Base-by-base conservation (phyloP, 2,329 filamentous ascomycete species). In the Microcera coccophila region DNA sequence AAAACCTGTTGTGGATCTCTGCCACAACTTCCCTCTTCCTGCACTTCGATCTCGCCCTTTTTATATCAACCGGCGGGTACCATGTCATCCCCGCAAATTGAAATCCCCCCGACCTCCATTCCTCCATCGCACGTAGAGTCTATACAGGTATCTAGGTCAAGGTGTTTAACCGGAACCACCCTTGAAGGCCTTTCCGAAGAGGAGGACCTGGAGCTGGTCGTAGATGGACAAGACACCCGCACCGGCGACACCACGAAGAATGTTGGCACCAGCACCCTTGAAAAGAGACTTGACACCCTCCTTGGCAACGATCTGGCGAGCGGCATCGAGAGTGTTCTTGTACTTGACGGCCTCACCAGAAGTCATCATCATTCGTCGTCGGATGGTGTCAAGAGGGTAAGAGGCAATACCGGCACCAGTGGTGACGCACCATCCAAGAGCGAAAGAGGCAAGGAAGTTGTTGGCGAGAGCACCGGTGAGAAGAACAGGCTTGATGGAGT, bases 341-440 rank as follows among this genome's bases (percentile, higher is more conserved):
- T 98, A 98, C 88, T 98, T 98, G 84, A 98, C 93, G 81, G 93
- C 93, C 88, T 94, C 79, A 76, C 81, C 81, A 58, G 79, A 84
- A 66, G 93, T 98, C 93, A 98, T 98, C 93, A 98, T 98, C 93
- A 98, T 98, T 80, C 93, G 93, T 84, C 93, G 90, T 84, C 93
- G 93, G 81, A 98, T 90, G 70, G 93, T 98, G 78, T 98, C 93
- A 71, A 98, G 90, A 79, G 93, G 93, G 83, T 98, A 98, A 69
- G 93, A 97, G 78, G 93, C 93, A 75, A 98, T 95, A 95, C 93
- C 93, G 75, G 93, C 93, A 94, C 87, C 93, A 73, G 93, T 98
- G 79, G 93, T 98, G 82, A 98, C 93, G 75, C 81, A 79, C 93
- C 93, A 98, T 72, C 93, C 93, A 75, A 98, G 93, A 70, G 82